These are phyloP conservation scores for Euclidium syriacum DNA, from an alignment of 345 rosid genomes.

Conservation along the genomic window DNA sequence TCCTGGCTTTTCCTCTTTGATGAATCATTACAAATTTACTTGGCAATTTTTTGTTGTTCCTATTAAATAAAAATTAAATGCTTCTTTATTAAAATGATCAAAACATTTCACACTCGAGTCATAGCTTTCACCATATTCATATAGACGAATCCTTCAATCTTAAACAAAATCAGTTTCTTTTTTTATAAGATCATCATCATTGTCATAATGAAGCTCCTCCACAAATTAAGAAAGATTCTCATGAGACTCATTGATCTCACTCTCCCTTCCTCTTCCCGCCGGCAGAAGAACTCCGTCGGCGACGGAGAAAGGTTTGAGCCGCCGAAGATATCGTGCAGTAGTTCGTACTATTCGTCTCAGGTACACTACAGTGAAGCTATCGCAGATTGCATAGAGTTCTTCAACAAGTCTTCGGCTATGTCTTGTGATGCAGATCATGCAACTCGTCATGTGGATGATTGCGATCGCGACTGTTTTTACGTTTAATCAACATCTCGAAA, in stretches of 20 bases:
- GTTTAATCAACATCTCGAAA: conserved; percentile 13
- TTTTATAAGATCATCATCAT: conserved; percentile 49
- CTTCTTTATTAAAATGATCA: conserved; percentile 3
- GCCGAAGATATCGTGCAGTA: conserved; percentile 83
- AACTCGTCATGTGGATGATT: conserved; percentile 41
- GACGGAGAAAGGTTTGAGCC: conserved; percentile 52
- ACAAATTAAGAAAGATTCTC: conserved; percentile 59
- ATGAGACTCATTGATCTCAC: conserved; percentile 53
- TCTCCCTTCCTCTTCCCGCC: conserved; percentile 34
- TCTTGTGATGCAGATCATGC: conserved; percentile 49
- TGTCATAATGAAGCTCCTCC: conserved; percentile 64
- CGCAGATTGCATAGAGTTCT: conserved; percentile 96
- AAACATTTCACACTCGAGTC: conserved; percentile 31
- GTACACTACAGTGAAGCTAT: conserved; percentile 77
- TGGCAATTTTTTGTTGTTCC: neutral
- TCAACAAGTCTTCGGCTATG: conserved; percentile 71
- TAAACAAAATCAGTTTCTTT: neutral
- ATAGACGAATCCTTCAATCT: conserved; percentile 24
- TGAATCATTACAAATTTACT: conserved; percentile 26
- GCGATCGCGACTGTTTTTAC: conserved; percentile 39
- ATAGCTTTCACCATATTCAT: conserved; percentile 42
- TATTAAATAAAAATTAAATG: neutral
- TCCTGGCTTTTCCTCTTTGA: conserved; percentile 15
- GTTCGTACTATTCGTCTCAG: conserved; percentile 70
- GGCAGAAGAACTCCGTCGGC: neutral